A percentile compares a stretch with the other conserved stretches of the same genome.
phyloP scores from a whole-genome alignment of 192 early-diverging fungal species.

The Spizellomyces punctatus region DNA sequence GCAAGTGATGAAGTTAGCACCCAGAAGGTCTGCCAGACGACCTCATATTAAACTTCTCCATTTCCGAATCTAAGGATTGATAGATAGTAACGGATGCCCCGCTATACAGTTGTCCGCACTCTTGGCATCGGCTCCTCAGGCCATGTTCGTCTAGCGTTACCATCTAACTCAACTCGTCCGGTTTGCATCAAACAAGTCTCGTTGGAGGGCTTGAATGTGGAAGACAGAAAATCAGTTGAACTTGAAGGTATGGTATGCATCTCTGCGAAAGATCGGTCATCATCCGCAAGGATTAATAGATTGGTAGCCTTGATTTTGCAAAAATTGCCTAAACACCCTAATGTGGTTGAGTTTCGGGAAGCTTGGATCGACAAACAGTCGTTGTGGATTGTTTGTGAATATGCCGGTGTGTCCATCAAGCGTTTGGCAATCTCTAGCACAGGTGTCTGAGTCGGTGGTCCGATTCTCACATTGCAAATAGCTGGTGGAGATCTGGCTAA shows the following conservation, averaged over 20 bases:
- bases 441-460: no score
- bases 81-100: not conserved
- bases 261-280: not conserved
- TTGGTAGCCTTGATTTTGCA: slow-evolving; percentile 5
- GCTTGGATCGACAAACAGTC: slow-evolving; percentile 4
- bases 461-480: not conserved
- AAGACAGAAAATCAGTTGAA: slow-evolving; percentile 1
- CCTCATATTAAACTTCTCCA: no score
- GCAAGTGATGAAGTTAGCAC: no score
- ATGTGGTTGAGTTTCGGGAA: slow-evolving; percentile 16
- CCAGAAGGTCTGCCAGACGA: no score
- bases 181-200: slow-evolving; percentile 26
- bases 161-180: not conserved
- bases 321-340: slow-evolving; percentile 6
- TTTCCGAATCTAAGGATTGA: no score
- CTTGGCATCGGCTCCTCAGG: slow-evolving; percentile 21
- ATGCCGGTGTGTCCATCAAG: not conserved
- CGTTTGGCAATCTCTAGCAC: not conserved
- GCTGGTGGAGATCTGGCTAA: slow-evolving; percentile 18
- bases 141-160: slow-evolving; percentile 10
- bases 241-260: slow-evolving; percentile 8
- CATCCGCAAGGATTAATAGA: not conserved
- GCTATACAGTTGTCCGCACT: slow-evolving; percentile 18
- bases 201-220: not conserved
- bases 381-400: slow-evolving; percentile 1